Evolutionary conservation across 1,284 basidiomycete species (phyloP), one percentile per base, ranked within the genome.

Genomic region (Ustilago shanxiensis): DNA sequence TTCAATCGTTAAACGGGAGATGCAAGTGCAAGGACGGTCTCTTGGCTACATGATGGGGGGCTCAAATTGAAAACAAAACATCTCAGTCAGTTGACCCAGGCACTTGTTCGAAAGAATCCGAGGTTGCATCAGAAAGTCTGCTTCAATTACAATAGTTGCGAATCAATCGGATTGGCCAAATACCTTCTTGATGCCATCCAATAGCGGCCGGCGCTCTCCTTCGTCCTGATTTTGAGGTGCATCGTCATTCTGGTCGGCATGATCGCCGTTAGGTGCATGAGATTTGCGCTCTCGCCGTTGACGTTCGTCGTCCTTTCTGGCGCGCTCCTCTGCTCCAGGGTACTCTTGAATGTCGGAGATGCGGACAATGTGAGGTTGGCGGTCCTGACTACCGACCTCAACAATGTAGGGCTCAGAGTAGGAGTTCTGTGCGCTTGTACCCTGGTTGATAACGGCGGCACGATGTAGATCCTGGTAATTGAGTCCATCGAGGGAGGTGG

Each of bases 351-450:
- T 71, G 50, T 82, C 80, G 4, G 70, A 70, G 29, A 77, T 68
- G 28, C 63, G 52, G 13, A 82, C 57, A 18, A 82, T 71, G 28
- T 59, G 71, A 5, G 68, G 68, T 8, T 53, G 37, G n/a, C 58
- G 60, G 24, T 75, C 72, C 37, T 77, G 60, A 35, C 77, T 71
- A 39, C 73, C 77, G n/a, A 80, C 77, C 53, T 83, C 81, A 49
- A 83, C 79, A 49, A 83, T 83, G 64, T 70, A 83, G 1, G 81
- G 81, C 33, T 75, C 79, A 31, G 51, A 51, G 44, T 55, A 66
- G 29, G 58, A 70, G 59, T 69, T 71, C 10, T 47, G 60, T 8
- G 37, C 45, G 65, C 71, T 79, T 33, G 41, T 26, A 52, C 57
- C 57, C 41, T 66, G 60, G 37, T 60, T 50, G 53, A 62, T 55